Evolutionary conservation across 2,329 filamentous ascomycete species (phyloP).

Genomic region (Trichoderma sp.): DNA sequence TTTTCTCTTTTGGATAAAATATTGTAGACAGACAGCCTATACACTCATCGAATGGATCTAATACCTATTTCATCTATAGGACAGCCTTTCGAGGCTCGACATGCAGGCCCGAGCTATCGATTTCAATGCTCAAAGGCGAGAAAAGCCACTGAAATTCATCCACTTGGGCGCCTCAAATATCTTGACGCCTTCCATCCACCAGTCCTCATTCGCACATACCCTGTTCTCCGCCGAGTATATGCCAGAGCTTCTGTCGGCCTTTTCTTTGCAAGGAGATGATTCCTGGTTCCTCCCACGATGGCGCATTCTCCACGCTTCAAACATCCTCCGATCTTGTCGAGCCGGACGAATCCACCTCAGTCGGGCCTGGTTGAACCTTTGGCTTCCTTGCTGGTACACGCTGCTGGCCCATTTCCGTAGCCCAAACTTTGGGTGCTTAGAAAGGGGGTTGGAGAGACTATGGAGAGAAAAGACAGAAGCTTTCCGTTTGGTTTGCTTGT

Average conservation of each 20-base stretch:
- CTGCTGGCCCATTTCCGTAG: constrained; percentile 32
- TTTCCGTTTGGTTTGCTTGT: constrained; percentile 31
- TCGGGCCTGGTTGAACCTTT: constrained; percentile 27
- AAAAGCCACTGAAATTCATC: constrained; percentile 28
- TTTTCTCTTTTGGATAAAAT: background rate
- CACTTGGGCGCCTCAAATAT: constrained; percentile 34
- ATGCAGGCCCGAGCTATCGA: background rate
- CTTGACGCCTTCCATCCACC: constrained; percentile 37
- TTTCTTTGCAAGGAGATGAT: constrained; percentile 25
- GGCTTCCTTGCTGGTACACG: constrained; percentile 28
- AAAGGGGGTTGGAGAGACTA: constrained; percentile 28
- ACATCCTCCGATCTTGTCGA: constrained; percentile 27
- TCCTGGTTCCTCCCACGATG: background rate
- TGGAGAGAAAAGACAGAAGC: constrained; percentile 33
- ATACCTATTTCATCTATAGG: background rate
- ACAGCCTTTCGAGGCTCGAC: background rate
- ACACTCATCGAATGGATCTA: constrained; percentile 6
- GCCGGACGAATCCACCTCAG: constrained; percentile 29
- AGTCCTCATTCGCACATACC: constrained; percentile 28
- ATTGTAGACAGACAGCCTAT: background rate
- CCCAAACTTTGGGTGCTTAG: constrained; percentile 28
- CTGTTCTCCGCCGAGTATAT: constrained; percentile 28
- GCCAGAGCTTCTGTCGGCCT: constrained; percentile 26
- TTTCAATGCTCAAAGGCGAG: background rate
- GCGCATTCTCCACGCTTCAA: constrained; percentile 29